phyloP scores from a whole-genome alignment of 768 basidiomycete species.

The Lentinula sp. region DNA sequence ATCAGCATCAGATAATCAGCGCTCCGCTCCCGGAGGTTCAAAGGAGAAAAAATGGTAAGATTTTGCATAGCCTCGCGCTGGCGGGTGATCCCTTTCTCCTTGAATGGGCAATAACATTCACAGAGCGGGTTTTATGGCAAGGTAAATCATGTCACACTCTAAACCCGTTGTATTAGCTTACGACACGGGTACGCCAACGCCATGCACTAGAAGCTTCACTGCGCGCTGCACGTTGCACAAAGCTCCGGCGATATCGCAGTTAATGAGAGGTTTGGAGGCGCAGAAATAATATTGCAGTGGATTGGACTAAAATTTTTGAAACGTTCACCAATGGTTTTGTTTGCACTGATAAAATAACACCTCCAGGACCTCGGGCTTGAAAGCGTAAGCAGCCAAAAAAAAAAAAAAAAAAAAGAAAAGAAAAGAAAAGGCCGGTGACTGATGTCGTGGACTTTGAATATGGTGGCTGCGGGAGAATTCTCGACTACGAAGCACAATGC shows the following conservation, averaged over 20 bases:
- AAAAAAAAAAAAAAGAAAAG: neutral
- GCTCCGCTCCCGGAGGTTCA: neutral
- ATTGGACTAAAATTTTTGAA: neutral
- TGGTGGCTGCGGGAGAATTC: neutral
- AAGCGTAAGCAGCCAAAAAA: neutral
- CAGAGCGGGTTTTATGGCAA: conserved; percentile 1
- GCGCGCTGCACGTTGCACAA: conserved; percentile 5
- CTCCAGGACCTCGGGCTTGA: neutral
- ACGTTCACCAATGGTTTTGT: neutral
- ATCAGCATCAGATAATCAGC: conserved; percentile 5
- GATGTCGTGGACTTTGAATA: neutral
- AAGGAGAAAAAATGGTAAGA: neutral
- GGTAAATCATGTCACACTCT: neutral
- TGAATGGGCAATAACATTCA: conserved; percentile 3
- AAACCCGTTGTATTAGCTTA: conserved; percentile 1
- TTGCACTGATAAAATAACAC: neutral
- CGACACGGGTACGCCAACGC: conserved; percentile 1
- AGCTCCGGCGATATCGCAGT: conserved; percentile 4
- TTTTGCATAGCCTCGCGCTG: neutral
- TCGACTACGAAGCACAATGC: neutral
- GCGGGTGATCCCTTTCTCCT: neutral
- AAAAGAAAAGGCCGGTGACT: neutral
- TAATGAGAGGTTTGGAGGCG: neutral
- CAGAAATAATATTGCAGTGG: neutral
- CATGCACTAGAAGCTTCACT: neutral